A percentile compares a stretch with the other conserved stretches of the same genome.
Evolutionary conservation across 345 rosid genomes (phyloP).

Genomic region (Moringa oleifera): DNA sequence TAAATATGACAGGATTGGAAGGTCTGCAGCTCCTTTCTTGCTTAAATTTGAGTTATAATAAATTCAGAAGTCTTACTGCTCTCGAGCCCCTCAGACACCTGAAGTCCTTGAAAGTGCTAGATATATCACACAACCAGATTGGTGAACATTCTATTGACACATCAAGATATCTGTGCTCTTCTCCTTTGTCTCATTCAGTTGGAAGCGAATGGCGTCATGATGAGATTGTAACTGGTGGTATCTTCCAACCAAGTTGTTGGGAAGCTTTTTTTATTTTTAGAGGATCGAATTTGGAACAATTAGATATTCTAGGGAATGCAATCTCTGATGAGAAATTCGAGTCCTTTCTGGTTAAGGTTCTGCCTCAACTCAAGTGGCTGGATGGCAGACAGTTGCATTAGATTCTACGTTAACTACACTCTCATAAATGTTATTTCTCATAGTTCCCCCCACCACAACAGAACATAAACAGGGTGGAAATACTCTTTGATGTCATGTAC

Average conservation of each 20-base stretch:
- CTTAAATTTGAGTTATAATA: conserved; percentile 73
- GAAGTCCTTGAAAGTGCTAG: conserved; percentile 56
- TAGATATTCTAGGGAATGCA: conserved; percentile 60
- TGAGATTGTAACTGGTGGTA: conserved; percentile 22
- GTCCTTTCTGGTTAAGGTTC: conserved; percentile 45
- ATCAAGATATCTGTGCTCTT: conserved; percentile 56
- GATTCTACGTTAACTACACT: background rate
- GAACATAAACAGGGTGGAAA: background rate
- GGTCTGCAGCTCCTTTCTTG: conserved; percentile 72
- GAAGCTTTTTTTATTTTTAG: conserved; percentile 59
- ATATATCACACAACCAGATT: conserved; percentile 82
- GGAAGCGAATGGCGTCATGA: conserved; percentile 38
- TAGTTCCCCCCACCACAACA: background rate
- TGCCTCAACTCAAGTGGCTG: conserved; percentile 61
- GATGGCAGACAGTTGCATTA: conserved; percentile 40
- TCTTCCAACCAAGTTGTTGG: conserved; percentile 40
- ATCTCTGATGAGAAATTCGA: conserved; percentile 54
- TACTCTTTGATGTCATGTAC: background rate
- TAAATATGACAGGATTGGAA: conserved; percentile 48
- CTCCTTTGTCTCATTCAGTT: conserved; percentile 66
- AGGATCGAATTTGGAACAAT: conserved; percentile 53
- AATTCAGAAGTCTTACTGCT: conserved; percentile 58
- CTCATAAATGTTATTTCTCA: no score
- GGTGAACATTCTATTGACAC: conserved; percentile 84
- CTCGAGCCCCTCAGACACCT: conserved; percentile 65